phyloP scores from a whole-genome alignment of 768 basidiomycete genomes.

The Hirschioporus abietinus region DNA sequence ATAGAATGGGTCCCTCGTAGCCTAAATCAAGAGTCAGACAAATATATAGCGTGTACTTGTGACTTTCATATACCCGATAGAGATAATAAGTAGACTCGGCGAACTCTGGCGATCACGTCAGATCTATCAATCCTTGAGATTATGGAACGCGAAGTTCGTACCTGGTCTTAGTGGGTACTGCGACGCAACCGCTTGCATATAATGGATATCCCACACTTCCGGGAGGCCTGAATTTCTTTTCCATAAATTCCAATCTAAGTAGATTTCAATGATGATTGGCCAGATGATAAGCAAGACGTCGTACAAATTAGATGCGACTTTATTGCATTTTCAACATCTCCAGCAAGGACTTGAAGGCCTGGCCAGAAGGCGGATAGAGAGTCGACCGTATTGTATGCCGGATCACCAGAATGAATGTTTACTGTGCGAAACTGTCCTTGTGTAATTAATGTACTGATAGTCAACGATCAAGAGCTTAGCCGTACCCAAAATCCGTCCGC shows the following conservation, averaged over 20 bases:
- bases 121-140: not conserved
- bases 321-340: constrained; percentile 85
- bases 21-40: constrained; percentile 38
- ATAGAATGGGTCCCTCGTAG: constrained; percentile 89
- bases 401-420: constrained; percentile 73
- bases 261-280: constrained; percentile 1
- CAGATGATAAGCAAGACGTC: constrained; percentile 17
- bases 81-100: constrained; percentile 96
- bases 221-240: constrained; percentile 80
- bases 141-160: constrained; percentile 15
- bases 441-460: not conserved
- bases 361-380: constrained; percentile 97
- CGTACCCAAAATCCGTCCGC: constrained; percentile 85
- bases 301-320: constrained; percentile 85
- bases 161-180: constrained; percentile 81
- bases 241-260: constrained; percentile 89
- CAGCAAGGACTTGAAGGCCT: constrained; percentile 85
- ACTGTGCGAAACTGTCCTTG: constrained; percentile 70
- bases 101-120: constrained; percentile 51
- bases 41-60: not conserved
- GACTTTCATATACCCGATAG: constrained; percentile 56
- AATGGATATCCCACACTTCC: constrained; percentile 86
- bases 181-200: constrained; percentile 61
- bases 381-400: constrained; percentile 77
- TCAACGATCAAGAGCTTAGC: constrained; percentile 8